Percentiles rank a stretch among this genome's conserved stretches.
phyloP scores from a whole-genome alignment of 2,329 filamentous ascomycete species.

The Remersonia thermophila region DNA sequence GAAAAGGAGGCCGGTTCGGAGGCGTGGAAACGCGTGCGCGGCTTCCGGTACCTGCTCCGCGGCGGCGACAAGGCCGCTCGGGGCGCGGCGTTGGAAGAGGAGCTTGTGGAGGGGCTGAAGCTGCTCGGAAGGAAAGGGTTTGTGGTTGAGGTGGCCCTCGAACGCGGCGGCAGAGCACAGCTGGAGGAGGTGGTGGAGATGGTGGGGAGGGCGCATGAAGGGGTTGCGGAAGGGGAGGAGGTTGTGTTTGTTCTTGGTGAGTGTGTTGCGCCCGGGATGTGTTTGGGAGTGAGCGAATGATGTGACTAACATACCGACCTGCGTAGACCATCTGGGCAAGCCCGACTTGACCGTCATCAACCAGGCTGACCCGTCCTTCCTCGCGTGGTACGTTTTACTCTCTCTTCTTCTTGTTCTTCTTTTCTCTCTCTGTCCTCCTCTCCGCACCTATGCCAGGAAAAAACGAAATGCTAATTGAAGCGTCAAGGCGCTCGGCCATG shows the following conservation, averaged over 20 bases:
- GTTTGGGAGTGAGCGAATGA: not conserved
- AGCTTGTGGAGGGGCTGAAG: constrained; percentile 54
- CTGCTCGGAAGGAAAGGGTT: constrained; percentile 51
- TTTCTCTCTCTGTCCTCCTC: not conserved
- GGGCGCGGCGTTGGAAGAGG: constrained; percentile 51
- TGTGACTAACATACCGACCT: not conserved
- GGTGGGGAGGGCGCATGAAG: constrained; percentile 54
- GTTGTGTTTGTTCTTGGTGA: constrained; percentile 59
- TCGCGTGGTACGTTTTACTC: constrained; percentile 41
- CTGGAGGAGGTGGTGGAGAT: constrained; percentile 59
- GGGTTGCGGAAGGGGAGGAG: constrained; percentile 44
- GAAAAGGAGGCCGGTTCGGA: constrained; percentile 46
- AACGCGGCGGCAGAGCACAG: constrained; percentile 64
- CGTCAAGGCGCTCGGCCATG: constrained; percentile 41
- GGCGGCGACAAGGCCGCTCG: constrained; percentile 55
- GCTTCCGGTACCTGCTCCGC: constrained; percentile 75
- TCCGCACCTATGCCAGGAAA: too few species aligned
- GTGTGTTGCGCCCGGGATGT: too few species aligned
- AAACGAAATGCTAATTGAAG: not conserved
- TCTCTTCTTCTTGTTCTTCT: not conserved
- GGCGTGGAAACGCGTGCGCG: constrained; percentile 57
- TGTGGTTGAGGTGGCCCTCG: constrained; percentile 72
- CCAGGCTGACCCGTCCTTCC: constrained; percentile 45
- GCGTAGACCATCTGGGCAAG: constrained; percentile 76
- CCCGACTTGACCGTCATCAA: constrained; percentile 59